These are phyloP conservation scores for Xylariaceae sp. DNA, from an alignment of 2,329 filamentous ascomycete genomes.

Conservation along the genomic window DNA sequence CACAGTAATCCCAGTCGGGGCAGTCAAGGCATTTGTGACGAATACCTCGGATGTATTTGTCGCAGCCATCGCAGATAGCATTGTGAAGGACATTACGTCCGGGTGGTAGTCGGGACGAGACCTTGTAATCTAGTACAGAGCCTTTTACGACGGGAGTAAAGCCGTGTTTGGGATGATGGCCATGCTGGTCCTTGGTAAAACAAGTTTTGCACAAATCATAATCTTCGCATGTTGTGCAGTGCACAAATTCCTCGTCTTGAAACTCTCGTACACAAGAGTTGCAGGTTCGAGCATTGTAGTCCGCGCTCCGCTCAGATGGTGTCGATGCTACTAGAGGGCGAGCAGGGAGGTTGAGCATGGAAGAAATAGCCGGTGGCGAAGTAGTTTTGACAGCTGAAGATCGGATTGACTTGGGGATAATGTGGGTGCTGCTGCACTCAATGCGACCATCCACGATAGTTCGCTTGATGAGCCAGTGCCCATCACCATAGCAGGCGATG, in stretches of 20 bases:
- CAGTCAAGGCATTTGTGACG: constrained; percentile 97
- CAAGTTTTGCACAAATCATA: constrained; percentile 88
- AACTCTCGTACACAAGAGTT: constrained; percentile 65
- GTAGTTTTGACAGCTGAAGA: constrained; percentile 22
- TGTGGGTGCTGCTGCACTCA: constrained; percentile 79
- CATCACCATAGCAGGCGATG: constrained; percentile 69
- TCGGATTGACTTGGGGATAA: constrained; percentile 59
- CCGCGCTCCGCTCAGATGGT: constrained; percentile 10
- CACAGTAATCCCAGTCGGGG: constrained; percentile 96
- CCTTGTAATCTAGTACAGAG: constrained; percentile 55
- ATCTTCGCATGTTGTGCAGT: constrained; percentile 80
- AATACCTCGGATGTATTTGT: constrained; percentile 79
- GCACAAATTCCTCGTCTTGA: constrained; percentile 74
- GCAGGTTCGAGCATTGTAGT: constrained; percentile 55
- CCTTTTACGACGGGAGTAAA: constrained; percentile 67
- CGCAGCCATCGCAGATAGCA: constrained; percentile 92
- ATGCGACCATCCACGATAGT: constrained; percentile 73
- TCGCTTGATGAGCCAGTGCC: constrained; percentile 94
- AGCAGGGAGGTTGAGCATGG: constrained; percentile 19
- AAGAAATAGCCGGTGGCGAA: neutral
- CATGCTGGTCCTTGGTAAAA: constrained; percentile 71
- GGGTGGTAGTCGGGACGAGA: constrained; percentile 66
- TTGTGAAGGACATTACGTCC: constrained; percentile 80
- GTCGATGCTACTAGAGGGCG: constrained; percentile 13
- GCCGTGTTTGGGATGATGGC: constrained; percentile 83